phyloP scores from a whole-genome alignment of 352 stramenopile genomes.

The Phytophthora ohioensis region DNA sequence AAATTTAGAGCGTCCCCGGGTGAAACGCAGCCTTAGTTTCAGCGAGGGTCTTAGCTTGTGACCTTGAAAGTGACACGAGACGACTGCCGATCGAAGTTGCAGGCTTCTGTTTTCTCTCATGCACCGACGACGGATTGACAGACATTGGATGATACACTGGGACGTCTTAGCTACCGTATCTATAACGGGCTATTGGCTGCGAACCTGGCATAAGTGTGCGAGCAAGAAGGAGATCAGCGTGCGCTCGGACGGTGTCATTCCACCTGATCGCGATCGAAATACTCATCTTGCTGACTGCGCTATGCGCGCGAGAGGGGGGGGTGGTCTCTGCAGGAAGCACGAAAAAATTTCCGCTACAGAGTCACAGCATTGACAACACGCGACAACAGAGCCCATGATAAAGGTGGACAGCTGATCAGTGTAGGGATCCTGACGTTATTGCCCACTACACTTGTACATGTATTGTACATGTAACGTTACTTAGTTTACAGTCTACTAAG shows the following conservation, averaged over 20 bases:
- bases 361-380: too few species aligned
- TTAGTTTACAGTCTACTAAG: too few species aligned
- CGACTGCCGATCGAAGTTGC: constrained; percentile 24
- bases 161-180: constrained; percentile 1
- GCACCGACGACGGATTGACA: constrained; percentile 29
- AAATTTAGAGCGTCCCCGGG: too few species aligned
- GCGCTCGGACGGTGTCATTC: constrained; percentile 14
- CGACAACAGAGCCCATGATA: too few species aligned
- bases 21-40: constrained; percentile 9
- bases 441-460: too few species aligned
- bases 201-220: constrained; percentile 56
- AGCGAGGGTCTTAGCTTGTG: constrained; percentile 51
- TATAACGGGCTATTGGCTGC: not conserved
- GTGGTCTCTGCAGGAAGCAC: constrained; percentile 63
- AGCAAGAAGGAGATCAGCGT: constrained; percentile 67
- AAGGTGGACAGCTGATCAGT: too few species aligned
- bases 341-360: constrained; percentile 60
- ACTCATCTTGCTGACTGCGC: too few species aligned
- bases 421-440: too few species aligned
- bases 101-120: constrained; percentile 33
- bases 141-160: constrained; percentile 41
- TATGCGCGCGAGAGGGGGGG: too few species aligned
- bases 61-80: constrained; percentile 59
- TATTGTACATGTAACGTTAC: too few species aligned
- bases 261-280: too few species aligned